Evolutionary conservation across 2,329 filamentous ascomycete genomes (phyloP), one percentile per base, ranked within the genome.

Genomic region (Neopestalotiopsis rosae): DNA sequence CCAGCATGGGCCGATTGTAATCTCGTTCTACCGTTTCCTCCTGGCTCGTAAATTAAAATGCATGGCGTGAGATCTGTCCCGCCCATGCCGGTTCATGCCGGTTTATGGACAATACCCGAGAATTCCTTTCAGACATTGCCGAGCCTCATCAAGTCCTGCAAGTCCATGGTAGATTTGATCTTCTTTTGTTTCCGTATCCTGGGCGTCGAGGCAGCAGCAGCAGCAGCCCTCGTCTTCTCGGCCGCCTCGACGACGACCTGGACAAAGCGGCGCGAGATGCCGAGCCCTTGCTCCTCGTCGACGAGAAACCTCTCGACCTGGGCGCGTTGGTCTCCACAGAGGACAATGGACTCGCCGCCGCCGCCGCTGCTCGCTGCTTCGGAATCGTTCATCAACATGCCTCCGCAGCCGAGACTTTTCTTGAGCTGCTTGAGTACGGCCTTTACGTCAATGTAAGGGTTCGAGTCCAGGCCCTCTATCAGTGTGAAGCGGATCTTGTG

Each of bases 251-350:
- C 24, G 45, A 52, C 45, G 45, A 59, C 13, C 57, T 32, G 7
- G 10, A 34, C 12, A 6, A 56, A 52, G 49, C 42, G 52, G 17
- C 32, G 20, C 7, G 30, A 57, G 32, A n/a, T 38, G 6, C 17
- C 32, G 10, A 32, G n/a, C 3, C 45, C 38, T 14, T 28, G 28
- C 59, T 38, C 49, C 5, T 24, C 59, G 20, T 63, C 59, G 34
- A 49, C 45, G 24, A 63, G 59, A 13, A 63, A n/a, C 57, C 40
- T 56, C 40, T 5, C 58, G 24, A n/a, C 40, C 58, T 63, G 40
- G 61, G 32, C 4, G 30, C 61, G 38, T n/a, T 63, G 61, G 12
- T 63, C 61, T 38, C 61, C 38, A 5, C 34, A 14, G n/a, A 63
- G 61, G 2, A 63, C 24, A 24, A 63, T 40, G 9, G n/a, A 13